Conservation (phyloP, 2,329 filamentous ascomycete species). For the Lasiodiplodia theobromae region DNA sequence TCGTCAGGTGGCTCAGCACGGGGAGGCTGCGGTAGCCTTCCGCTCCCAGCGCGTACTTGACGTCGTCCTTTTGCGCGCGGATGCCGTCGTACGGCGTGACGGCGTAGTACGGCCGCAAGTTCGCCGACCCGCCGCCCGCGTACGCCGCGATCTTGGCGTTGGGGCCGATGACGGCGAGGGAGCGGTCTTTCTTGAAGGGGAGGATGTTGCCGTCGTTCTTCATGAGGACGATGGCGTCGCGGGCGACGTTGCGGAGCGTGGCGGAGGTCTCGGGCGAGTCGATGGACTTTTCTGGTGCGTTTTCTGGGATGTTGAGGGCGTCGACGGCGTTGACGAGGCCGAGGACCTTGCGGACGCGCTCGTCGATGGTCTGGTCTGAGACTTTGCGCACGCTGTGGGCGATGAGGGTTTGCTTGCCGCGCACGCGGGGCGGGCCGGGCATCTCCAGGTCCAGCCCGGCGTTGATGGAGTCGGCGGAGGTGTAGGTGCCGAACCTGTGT, state of each 20-base stretch:
- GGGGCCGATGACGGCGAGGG: conserved; percentile 74
- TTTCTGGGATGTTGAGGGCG: conserved; percentile 65
- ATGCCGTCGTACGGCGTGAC: conserved; percentile 40
- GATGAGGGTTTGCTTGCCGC: conserved; percentile 25
- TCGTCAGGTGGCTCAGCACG: conserved; percentile 7
- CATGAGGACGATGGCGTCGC: conserved; percentile 73
- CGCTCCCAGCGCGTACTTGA: conserved; percentile 67
- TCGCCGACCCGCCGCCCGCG: conserved; percentile 45
- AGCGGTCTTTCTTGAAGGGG: conserved; percentile 69
- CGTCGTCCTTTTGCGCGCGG: conserved; percentile 26
- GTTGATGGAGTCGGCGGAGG: conserved; percentile 44
- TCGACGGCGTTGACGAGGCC: conserved; percentile 73
- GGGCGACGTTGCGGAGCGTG: conserved; percentile 69
- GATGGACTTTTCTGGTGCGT: conserved; percentile 65
- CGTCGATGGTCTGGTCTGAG: conserved; percentile 54
- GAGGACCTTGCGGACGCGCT: conserved; percentile 47
- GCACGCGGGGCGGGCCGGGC: conserved; percentile 56
- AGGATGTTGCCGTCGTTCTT: conserved; percentile 73
- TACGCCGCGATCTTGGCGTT: conserved; percentile 64
- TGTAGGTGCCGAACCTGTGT: conserved; percentile 54
- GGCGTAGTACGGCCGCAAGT: conserved; percentile 38
- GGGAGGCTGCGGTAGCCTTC: conserved; percentile 65
- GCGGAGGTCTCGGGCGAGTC: conserved; percentile 63
- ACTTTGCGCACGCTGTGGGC: conserved; percentile 54
- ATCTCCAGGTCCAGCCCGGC: conserved; percentile 48